Conservation (phyloP, 768 basidiomycete species). For the Serendipita vermifera region DNA sequence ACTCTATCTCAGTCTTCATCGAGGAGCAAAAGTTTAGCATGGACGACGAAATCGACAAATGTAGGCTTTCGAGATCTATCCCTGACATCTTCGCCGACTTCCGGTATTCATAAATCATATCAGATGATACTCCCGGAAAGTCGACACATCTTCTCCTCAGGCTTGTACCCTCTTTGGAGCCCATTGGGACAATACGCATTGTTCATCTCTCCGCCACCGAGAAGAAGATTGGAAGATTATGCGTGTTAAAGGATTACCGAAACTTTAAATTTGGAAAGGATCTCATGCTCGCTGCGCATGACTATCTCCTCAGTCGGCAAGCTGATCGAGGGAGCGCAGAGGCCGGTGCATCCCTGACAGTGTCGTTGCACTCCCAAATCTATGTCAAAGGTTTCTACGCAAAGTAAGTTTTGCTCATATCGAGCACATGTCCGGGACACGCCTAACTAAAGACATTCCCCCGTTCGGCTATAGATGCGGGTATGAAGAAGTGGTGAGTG, state of each 20-base stretch:
- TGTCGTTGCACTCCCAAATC: conserved; percentile 60
- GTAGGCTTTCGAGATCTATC: conserved; percentile 16
- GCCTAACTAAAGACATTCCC: conserved; percentile 55
- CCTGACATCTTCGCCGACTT: conserved; percentile 10
- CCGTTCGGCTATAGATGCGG: conserved; percentile 7
- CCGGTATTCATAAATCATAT: too few species aligned
- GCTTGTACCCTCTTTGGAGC: conserved; percentile 42
- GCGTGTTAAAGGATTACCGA: conserved; percentile 52
- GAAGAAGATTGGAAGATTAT: conserved; percentile 47
- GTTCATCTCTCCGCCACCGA: conserved; percentile 29
- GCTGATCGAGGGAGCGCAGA: conserved; percentile 16
- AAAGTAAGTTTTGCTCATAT: conserved; percentile 40
- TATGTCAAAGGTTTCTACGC: conserved; percentile 60
- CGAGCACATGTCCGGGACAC: too few species aligned
- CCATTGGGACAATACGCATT: conserved; percentile 59
- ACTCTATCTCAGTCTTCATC: conserved; percentile 44
- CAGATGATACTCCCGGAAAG: conserved; percentile 38
- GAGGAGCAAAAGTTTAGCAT: conserved; percentile 58
- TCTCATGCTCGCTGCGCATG: conserved; percentile 51
- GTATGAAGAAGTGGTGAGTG: not conserved
- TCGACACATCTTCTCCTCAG: conserved; percentile 64
- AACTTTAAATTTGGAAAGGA: conserved; percentile 48
- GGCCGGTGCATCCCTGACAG: conserved; percentile 21
- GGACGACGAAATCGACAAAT: conserved; percentile 68
- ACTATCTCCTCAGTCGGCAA: conserved; percentile 41